These are phyloP conservation scores for Sporothrix sp. DNA, from an alignment of 2,329 filamentous ascomycete species.

Conservation along the genomic window DNA sequence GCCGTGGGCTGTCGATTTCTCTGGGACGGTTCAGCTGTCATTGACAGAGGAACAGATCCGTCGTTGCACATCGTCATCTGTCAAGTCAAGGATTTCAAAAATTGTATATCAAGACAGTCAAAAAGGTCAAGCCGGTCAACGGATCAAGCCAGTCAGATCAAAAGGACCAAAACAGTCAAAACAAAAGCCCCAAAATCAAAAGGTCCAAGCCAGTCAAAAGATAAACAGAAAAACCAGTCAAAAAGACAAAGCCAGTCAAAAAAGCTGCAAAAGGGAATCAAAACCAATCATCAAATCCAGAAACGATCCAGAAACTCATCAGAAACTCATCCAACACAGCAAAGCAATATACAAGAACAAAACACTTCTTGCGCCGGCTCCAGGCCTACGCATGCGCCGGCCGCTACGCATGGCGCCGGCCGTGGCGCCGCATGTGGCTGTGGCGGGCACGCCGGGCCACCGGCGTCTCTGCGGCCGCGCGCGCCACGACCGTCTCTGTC, in stretches of 20 bases:
- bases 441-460: constrained; percentile 22
- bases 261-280: neutral
- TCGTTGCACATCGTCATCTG: no score
- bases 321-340: no score
- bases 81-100: no score
- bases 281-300: neutral
- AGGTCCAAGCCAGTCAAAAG: neutral
- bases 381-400: no score
- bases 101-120: no score
- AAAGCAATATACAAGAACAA: no score
- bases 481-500: constrained; percentile 30
- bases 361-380: no score
- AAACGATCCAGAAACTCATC: neutral
- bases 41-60: no score
- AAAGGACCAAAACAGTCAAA: neutral
- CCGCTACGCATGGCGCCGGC: neutral
- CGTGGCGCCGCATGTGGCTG: constrained; percentile 31
- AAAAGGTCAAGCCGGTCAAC: no score
- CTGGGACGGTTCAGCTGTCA: no score
- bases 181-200: neutral
- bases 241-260: neutral
- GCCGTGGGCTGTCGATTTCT: no score
- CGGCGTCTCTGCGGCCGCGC: constrained; percentile 19
- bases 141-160: no score
- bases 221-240: neutral